Conservation (phyloP, 352 stramenopile species). For the Globisporangium nunn region DNA sequence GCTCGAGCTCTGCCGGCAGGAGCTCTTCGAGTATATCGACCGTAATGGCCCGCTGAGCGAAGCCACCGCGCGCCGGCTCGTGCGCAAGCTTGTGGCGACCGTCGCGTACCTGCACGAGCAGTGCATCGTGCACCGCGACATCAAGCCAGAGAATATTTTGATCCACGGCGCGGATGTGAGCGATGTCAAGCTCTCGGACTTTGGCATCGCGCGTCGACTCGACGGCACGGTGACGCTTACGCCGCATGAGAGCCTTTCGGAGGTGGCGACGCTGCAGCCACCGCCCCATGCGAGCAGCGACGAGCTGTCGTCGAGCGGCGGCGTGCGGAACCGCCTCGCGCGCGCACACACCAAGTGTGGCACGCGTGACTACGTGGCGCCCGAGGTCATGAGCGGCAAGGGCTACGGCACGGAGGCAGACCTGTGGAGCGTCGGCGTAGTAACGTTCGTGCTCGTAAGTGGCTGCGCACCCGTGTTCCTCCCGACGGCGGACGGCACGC, state of each 20-base stretch:
- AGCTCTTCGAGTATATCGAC: constrained; percentile 83
- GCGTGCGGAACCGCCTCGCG: constrained; percentile 61
- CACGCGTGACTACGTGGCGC: constrained; percentile 77
- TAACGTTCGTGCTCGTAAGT: constrained; percentile 87
- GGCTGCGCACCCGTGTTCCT: constrained; percentile 75
- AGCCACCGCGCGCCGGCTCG: constrained; percentile 50
- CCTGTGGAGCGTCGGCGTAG: constrained; percentile 90
- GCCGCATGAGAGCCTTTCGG: constrained; percentile 60
- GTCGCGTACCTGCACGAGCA: constrained; percentile 81
- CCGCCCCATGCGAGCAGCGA: constrained; percentile 11
- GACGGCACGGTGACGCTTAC: constrained; percentile 54
- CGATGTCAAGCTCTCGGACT: constrained; percentile 80
- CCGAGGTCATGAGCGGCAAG: constrained; percentile 85
- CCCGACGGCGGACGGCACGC: constrained; percentile 46
- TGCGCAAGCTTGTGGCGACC: constrained; percentile 65
- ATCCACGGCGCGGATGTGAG: constrained; percentile 56
- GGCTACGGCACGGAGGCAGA: constrained; percentile 92
- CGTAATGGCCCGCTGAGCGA: constrained; percentile 66
- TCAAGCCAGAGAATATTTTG: constrained; percentile 84
- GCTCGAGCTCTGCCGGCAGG: constrained; percentile 72
- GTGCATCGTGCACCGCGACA: constrained; percentile 81
- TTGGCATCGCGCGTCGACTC: constrained; percentile 73
- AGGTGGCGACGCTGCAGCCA: constrained; percentile 49
- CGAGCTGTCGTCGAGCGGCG: constrained; percentile 8
- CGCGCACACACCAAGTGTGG: constrained; percentile 78